phyloP scores from a whole-genome alignment of 2,329 filamentous ascomycete species.

The Colletotrichum tanaceti region DNA sequence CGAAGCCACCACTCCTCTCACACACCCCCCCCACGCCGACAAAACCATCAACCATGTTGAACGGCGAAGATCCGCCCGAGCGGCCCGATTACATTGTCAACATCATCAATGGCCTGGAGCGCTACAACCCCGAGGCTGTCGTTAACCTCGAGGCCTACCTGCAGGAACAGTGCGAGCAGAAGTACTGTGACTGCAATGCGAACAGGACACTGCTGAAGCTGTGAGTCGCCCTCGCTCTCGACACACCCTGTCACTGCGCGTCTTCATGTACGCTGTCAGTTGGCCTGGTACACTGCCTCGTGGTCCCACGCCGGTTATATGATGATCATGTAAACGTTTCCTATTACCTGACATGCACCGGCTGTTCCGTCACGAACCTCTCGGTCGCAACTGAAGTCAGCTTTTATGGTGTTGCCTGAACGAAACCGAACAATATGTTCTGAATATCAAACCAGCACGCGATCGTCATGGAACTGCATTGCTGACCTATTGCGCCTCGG shows the following conservation, averaged over 20 bases:
- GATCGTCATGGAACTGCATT: not conserved
- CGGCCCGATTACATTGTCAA: slow-evolving; percentile 90
- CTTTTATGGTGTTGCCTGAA: slow-evolving; percentile 67
- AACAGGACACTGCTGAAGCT: slow-evolving; percentile 96
- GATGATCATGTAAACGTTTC: slow-evolving; percentile 94
- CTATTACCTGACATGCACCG: slow-evolving; percentile 88
- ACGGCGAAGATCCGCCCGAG: slow-evolving; percentile 88
- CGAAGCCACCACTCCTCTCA: slow-evolving; percentile 43
- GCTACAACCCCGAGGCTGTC: slow-evolving; percentile 98
- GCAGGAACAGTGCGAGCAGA: slow-evolving; percentile 91
- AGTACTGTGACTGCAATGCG: slow-evolving; percentile 95
- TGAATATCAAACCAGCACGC: slow-evolving; percentile 8
- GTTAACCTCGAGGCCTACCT: slow-evolving; percentile 95
- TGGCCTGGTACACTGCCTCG: slow-evolving; percentile 29
- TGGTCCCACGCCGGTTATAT: slow-evolving; percentile 52
- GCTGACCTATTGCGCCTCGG: slow-evolving; percentile 19
- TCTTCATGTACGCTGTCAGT: not conserved
- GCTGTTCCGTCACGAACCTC: slow-evolving; percentile 65
- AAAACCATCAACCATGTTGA: slow-evolving; percentile 60
- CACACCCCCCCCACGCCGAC: slow-evolving; percentile 38
- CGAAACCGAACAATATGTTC: slow-evolving; percentile 66
- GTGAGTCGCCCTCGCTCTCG: slow-evolving; percentile 69
- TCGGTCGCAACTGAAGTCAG: slow-evolving; percentile 72
- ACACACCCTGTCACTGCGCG: not conserved
- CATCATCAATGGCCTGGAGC: slow-evolving; percentile 96